phyloP scores from a whole-genome alignment of 345 rosid species.

The Gossypium thurberi region DNA sequence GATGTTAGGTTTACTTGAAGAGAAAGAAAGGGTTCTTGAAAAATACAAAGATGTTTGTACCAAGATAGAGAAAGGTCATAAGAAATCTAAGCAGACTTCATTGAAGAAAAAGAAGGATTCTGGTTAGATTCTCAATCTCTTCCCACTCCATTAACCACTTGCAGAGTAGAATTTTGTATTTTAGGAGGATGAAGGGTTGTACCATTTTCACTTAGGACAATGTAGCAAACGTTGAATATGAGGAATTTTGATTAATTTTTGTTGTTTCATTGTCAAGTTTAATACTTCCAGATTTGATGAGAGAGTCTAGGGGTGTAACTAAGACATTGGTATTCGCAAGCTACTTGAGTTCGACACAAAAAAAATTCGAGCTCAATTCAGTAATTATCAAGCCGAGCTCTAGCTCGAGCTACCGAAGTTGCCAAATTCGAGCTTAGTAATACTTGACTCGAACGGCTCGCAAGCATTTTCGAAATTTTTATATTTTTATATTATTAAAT shows the following conservation, averaged over 20 bases:
- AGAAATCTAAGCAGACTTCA: constrained; percentile 27
- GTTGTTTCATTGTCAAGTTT: background rate
- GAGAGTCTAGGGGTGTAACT: background rate
- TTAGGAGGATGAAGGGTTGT: background rate
- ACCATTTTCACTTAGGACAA: background rate
- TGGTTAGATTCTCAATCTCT: constrained; percentile 23
- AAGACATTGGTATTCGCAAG: too few species aligned
- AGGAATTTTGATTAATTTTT: background rate
- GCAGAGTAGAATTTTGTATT: background rate
- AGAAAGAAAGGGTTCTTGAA: constrained; percentile 50
- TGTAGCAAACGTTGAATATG: background rate
- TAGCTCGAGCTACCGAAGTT: too few species aligned
- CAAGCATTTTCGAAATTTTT: too few species aligned
- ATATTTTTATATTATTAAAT: too few species aligned
- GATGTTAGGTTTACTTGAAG: constrained; percentile 55
- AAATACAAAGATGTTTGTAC: constrained; percentile 54
- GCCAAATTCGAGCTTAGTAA: too few species aligned
- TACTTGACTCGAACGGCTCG: too few species aligned
- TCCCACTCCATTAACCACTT: background rate
- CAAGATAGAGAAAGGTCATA: constrained; percentile 15
- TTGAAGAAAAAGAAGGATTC: constrained; percentile 38
- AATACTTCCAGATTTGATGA: background rate
- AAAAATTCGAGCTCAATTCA: too few species aligned
- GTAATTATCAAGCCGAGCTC: too few species aligned
- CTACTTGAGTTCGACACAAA: too few species aligned